A percentile compares a stretch with the other conserved stretches of the same genome.
Conservation (phyloP, 148 eudicot species). For the Simmondsia chinensis region DNA sequence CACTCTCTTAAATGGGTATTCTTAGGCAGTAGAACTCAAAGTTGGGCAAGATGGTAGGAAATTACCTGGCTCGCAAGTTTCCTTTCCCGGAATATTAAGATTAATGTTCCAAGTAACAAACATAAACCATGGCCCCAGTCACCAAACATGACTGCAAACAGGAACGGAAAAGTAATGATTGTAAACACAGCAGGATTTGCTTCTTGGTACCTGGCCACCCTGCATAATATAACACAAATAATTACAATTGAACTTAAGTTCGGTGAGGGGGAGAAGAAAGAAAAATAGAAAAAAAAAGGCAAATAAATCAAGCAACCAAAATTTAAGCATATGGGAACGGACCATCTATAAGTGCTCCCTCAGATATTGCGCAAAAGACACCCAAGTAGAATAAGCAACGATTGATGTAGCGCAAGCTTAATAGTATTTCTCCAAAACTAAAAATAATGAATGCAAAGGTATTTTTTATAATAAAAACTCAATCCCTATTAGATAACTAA, state of each 20-base stretch:
- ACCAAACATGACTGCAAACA: constrained; percentile 66
- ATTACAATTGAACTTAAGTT: no score
- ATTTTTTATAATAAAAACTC: no score
- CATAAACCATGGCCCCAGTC: constrained; percentile 69
- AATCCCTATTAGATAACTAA: no score
- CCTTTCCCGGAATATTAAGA: constrained; percentile 35
- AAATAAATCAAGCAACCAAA: neutral
- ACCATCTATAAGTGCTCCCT: no score
- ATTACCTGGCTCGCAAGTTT: constrained; percentile 40
- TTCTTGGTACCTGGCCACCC: constrained; percentile 55
- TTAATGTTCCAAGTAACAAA: constrained; percentile 34
- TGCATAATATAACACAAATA: constrained; percentile 13
- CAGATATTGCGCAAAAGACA: no score
- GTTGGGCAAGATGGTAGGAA: neutral
- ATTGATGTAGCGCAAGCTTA: no score
- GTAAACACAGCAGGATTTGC: constrained; percentile 52
- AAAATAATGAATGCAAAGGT: no score
- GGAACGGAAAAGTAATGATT: constrained; percentile 47
- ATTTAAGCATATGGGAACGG: no score
- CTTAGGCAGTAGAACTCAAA: neutral
- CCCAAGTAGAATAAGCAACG: no score
- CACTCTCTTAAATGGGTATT: no score
- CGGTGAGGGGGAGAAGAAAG: neutral
- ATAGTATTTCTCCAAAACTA: no score
- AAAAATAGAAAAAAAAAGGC: neutral